A percentile compares a stretch with the other conserved stretches of the same genome.
These are phyloP conservation scores for Leishmania gerbilli DNA, from an alignment of 208 protist genomes.

Conservation along the genomic window DNA sequence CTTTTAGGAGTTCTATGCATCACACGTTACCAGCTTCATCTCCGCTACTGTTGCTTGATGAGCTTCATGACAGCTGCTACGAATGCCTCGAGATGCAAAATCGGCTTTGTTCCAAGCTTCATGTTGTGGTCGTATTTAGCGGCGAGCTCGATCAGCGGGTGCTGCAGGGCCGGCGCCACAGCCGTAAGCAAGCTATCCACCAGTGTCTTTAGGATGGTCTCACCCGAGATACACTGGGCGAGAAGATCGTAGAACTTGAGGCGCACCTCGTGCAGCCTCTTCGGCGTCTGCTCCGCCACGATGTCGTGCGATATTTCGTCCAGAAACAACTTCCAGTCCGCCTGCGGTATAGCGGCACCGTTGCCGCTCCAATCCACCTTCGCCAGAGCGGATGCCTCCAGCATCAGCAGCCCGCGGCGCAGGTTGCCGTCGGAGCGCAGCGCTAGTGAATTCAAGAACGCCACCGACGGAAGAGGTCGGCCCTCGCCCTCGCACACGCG, in stretches of 20 bases:
- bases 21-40: background rate
- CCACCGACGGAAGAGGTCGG: constrained; percentile 44
- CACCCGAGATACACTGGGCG: constrained; percentile 97
- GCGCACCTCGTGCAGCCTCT: constrained; percentile 93
- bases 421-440: constrained; percentile 94
- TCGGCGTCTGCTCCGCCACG: constrained; percentile 94
- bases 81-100: constrained; percentile 99
- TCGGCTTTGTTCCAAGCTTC: constrained; percentile 96
- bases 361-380: constrained; percentile 85
- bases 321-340: constrained; percentile 97
- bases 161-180: constrained; percentile 73
- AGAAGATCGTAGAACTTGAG: constrained; percentile 98
- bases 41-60: constrained; percentile 49
- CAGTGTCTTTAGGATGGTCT: constrained; percentile 94
- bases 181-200: constrained; percentile 75
- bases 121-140: constrained; percentile 97
- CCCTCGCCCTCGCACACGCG: constrained; percentile 76
- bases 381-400: constrained; percentile 94
- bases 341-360: constrained; percentile 68
- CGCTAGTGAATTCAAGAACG: constrained; percentile 76
- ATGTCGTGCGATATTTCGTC: constrained; percentile 92
- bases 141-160: constrained; percentile 89
- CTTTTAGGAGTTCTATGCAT: background rate
- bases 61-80: constrained; percentile 85
- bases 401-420: constrained; percentile 95